Conservation (phyloP, 495 filamentous ascomycete species). For the Lasiosphaeriaceae sp. region DNA sequence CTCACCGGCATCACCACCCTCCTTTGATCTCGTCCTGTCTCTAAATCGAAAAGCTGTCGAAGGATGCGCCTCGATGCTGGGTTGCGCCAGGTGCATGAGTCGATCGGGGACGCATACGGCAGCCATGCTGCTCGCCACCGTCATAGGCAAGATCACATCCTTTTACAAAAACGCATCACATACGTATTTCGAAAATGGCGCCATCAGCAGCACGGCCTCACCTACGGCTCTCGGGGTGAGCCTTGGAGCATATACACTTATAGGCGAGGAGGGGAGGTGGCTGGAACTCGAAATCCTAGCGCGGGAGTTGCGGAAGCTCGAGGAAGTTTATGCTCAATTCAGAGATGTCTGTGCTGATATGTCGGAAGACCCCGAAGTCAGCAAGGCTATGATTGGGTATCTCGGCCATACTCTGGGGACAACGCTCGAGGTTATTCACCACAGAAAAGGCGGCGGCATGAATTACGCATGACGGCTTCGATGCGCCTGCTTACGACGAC, state of each 20-base stretch:
- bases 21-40: slow-evolving; percentile 40
- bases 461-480: slow-evolving; percentile 5
- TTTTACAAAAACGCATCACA: slow-evolving; percentile 43
- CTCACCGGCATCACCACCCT: slow-evolving; percentile 27
- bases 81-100: slow-evolving; percentile 38
- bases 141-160: slow-evolving; percentile 45
- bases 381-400: slow-evolving; percentile 39
- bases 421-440: slow-evolving; percentile 32
- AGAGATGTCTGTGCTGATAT: slow-evolving; percentile 37
- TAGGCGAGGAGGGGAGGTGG: slow-evolving; percentile 41
- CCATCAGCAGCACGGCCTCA: slow-evolving; percentile 20
- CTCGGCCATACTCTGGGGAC: slow-evolving; percentile 37
- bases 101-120: slow-evolving; percentile 39
- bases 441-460: slow-evolving; percentile 34
- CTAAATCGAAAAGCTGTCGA: slow-evolving; percentile 47
- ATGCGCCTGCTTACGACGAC: slow-evolving; percentile 2
- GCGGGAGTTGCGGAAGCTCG: slow-evolving; percentile 44
- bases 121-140: slow-evolving; percentile 45
- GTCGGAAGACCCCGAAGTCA: slow-evolving; percentile 38
- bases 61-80: slow-evolving; percentile 43
- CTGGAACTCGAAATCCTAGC: slow-evolving; percentile 44
- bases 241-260: slow-evolving; percentile 41
- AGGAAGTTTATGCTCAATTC: slow-evolving; percentile 40
- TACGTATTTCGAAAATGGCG: slow-evolving; percentile 30
- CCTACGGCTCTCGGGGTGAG: slow-evolving; percentile 30